Conservation (phyloP, 352 stramenopile species). For the Phytophthora kernoviae region DNA sequence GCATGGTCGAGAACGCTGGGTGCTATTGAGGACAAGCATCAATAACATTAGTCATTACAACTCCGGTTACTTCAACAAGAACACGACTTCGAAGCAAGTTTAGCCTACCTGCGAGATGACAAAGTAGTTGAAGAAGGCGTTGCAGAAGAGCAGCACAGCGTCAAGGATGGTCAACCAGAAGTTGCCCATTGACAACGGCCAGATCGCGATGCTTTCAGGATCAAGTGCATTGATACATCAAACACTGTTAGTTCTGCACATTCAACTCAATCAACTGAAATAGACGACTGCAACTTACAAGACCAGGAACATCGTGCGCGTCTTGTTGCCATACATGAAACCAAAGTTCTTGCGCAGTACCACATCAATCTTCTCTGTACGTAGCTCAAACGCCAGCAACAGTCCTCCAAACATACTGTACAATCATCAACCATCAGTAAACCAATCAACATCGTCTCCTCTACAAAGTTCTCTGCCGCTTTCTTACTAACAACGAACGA, state of each 20-base stretch:
- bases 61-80: background rate
- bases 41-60: constrained; percentile 2
- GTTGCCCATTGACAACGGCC: constrained; percentile 89
- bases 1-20: constrained; percentile 60
- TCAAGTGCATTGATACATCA: constrained; percentile 65
- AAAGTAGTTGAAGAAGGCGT: constrained; percentile 92
- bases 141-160: constrained; percentile 86
- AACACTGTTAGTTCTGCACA: background rate
- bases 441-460: background rate
- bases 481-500: constrained; percentile 82
- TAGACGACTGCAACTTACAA: constrained; percentile 59
- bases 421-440: constrained; percentile 8
- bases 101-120: constrained; percentile 69
- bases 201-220: constrained; percentile 82
- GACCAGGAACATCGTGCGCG: constrained; percentile 86
- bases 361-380: constrained; percentile 79
- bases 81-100: too few relatives aligned
- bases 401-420: constrained; percentile 79
- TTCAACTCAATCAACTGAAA: constrained; percentile 3
- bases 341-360: constrained; percentile 87
- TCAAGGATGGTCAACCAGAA: constrained; percentile 91
- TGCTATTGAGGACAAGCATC: constrained; percentile 18
- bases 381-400: constrained; percentile 84
- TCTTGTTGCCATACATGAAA: constrained; percentile 92
- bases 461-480: background rate